Base-by-base conservation (phyloP, 2,329 filamentous ascomycete species). In the Lecanicillium sp. region DNA sequence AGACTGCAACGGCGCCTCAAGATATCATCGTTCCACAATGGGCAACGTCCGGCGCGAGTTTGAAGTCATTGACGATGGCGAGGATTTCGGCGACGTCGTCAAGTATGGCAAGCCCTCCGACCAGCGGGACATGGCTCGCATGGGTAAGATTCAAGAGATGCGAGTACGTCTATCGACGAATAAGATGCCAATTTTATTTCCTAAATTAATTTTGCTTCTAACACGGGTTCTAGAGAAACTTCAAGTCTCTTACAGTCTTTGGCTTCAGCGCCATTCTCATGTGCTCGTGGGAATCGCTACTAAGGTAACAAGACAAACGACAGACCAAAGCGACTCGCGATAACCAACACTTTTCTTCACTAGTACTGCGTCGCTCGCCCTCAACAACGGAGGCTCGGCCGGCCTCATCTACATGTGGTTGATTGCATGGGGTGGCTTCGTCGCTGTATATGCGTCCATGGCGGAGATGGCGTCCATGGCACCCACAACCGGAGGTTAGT, bases 91-190 rank as follows among this genome's bases (percentile, higher is more conserved):
- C 38, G 38, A 41, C 16, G 33, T 41, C 4, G 29, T 29, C 33
- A 41, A 36, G 20, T 35, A 36, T 14, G 38, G 38, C 28, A 51
- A 54, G 29, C 41, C 42, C 3, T 25, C 51, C 16, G 66, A 70
- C 47, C 56, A 60, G 20, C 51, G 50, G 25, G 62, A 72, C 41
- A 67, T 72, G 63, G 55, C 56, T 20, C 63, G 68, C 15, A 58
- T 73, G 60, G 69, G 69, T 29, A 71, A 70, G 53, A 56, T 58
- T 17, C 67, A 70, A 40, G 64, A 71, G 37, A 56, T 72, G 43
- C 60, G 64, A 44, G 65, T 49, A 55, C 39, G 40, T 36, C 28
- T 20, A 25, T 31, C n/a, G 14, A 17, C 11, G 6, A 17, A 16
- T 9, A 6, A 13, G 4, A 16, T 25, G 11, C 25, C 18, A 29